Evolutionary conservation across 2,329 filamentous ascomycete species (phyloP), one percentile per base, ranked within the genome.

Genomic region (Microsporum ferrugineum): DNA sequence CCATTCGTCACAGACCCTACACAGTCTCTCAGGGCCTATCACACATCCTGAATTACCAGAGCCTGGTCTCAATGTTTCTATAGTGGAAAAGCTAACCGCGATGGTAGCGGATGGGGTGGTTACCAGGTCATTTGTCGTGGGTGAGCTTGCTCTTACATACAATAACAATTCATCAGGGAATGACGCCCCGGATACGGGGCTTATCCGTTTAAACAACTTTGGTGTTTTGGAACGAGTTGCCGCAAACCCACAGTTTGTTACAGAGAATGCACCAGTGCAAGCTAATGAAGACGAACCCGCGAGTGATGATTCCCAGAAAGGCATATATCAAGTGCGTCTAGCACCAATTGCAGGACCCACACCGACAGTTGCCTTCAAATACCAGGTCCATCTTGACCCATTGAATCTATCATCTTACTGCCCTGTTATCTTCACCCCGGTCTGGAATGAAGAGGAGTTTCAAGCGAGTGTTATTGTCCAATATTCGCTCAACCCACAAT

Each of bases 31-130:
- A 49, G 81, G 81, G 2, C 83, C 88, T n/a, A 77, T 84, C 58
- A 87, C 85, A 68, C 94, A 99, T 71, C 87, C 90, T 0, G 91
- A 96, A 17, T 80, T 95, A 75, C 82, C 87, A 59, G 82, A 84
- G 7, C 84, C 88, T 0, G 92, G 94, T 1, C 79, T 99, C 4
- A 94, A 90, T 72, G 85, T 88, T 2, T 97, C 92, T 12, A 82
- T 97, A 60, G 88, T 97, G 58, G 94, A 99, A 73, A 94, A 88
- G 0, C 84, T 97, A n/a, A 94, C 85, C 63, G 89, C 88, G 12
- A 84, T 84, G 59, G 95, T 96, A 70, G 87, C 91, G 61, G 82
- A 87, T 38, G 88, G 89, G 6, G 79, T 78, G 10, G 76, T 91
- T 8, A 88, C 84, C 65, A 86, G 84, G 57, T 85, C 86, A 12